Conservation (phyloP, 2,329 filamentous ascomycete species). For the Zopfia rhizophila region DNA sequence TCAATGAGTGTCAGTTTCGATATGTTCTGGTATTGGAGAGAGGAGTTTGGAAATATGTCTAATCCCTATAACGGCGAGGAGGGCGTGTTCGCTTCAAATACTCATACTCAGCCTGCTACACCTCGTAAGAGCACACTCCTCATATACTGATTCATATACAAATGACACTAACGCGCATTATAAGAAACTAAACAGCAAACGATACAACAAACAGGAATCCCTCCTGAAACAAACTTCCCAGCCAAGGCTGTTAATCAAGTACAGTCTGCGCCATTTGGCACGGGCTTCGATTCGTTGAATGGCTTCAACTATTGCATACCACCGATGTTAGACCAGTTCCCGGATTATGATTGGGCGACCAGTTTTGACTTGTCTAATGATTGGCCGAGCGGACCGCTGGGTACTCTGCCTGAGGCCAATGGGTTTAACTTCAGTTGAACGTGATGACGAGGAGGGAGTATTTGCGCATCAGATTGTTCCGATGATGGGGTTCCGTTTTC, state of each 20-base stretch:
- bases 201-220: slow-evolving; percentile 8
- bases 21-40: slow-evolving; percentile 54
- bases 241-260: not conserved
- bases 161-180: slow-evolving; percentile 22
- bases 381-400: too few species aligned
- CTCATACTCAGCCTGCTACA: slow-evolving; percentile 35
- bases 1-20: slow-evolving; percentile 52
- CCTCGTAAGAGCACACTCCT: slow-evolving; percentile 42
- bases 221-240: not conserved
- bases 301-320: slow-evolving; percentile 40
- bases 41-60: slow-evolving; percentile 49
- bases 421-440: too few species aligned
- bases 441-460: too few species aligned
- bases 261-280: slow-evolving; percentile 11
- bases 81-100: slow-evolving; percentile 24
- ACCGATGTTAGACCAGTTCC: slow-evolving; percentile 48
- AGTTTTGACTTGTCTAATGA: slow-evolving; percentile 48
- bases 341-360: slow-evolving; percentile 51
- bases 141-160: not conserved
- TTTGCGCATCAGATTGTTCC: too few species aligned
- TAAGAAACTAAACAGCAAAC: slow-evolving; percentile 23
- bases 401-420: too few species aligned
- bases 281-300: slow-evolving; percentile 38
- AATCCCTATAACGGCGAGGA: slow-evolving; percentile 49
- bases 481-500: too few species aligned